Evolutionary conservation across 495 filamentous ascomycete species (phyloP).

Genomic region (Penicillium canescens): DNA sequence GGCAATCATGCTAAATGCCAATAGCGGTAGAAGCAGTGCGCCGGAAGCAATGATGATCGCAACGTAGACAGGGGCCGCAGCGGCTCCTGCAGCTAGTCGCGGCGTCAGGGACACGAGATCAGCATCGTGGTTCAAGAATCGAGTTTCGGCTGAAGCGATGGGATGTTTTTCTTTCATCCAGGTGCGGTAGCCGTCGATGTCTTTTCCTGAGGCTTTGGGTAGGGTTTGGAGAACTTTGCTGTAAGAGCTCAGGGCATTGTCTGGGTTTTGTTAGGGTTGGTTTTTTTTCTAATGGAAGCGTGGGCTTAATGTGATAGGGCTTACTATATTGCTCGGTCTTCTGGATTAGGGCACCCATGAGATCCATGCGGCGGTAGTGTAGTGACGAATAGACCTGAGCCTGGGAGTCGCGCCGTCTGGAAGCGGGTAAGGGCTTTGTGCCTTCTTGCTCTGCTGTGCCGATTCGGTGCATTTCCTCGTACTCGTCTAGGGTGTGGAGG

Average conservation of each 20-base stretch:
- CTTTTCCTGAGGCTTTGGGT: constrained; percentile 51
- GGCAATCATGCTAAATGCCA: constrained; percentile 55
- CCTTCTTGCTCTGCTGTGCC: constrained; percentile 52
- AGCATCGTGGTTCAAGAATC: constrained; percentile 62
- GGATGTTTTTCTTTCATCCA: constrained; percentile 65
- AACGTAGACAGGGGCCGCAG: constrained; percentile 35
- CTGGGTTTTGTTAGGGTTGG: constrained; percentile 37
- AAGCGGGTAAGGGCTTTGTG: constrained; percentile 54
- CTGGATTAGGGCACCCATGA: constrained; percentile 67
- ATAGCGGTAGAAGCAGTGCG: constrained; percentile 56
- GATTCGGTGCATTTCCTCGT: constrained; percentile 65
- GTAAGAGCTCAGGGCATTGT: constrained; percentile 69
- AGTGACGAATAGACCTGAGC: constrained; percentile 67
- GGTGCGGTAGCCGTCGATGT: constrained; percentile 62
- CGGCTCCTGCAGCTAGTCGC: constrained; percentile 14
- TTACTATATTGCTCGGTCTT: constrained; percentile 86
- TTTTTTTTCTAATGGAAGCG: not conserved
- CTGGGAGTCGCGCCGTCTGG: constrained; percentile 60
- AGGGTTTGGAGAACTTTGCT: constrained; percentile 59
- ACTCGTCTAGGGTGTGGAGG: constrained; percentile 67
- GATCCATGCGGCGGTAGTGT: constrained; percentile 67
- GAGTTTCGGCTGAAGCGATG: constrained; percentile 64
- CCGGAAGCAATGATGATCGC: constrained; percentile 55
- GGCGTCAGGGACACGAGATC: constrained; percentile 64
- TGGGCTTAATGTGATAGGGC: constrained; percentile 22